Conservation (phyloP, 352 stramenopile species). For the Globisporangium lucens region DNA sequence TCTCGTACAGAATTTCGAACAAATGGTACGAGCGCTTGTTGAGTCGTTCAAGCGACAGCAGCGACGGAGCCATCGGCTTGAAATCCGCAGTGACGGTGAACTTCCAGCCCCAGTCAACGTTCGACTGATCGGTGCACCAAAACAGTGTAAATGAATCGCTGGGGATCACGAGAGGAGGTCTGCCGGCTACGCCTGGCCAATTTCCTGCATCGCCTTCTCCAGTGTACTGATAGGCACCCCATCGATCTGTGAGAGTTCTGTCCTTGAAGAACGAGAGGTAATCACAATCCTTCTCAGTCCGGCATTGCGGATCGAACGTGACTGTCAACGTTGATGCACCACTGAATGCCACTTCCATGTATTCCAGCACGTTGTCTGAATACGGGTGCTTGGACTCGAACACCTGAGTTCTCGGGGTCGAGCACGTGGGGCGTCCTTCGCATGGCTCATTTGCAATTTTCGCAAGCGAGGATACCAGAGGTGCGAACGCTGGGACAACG, state of each 20-base stretch:
- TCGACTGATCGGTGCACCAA: slow-evolving; percentile 83
- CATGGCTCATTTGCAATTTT: slow-evolving; percentile 43
- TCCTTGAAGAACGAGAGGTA: slow-evolving; percentile 88
- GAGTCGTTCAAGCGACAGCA: slow-evolving; percentile 54
- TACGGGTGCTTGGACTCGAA: slow-evolving; percentile 89
- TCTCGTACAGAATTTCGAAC: slow-evolving; percentile 72
- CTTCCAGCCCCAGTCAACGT: slow-evolving; percentile 89
- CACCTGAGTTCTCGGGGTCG: slow-evolving; percentile 46
- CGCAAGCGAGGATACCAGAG: slow-evolving; percentile 32
- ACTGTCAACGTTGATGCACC: slow-evolving; percentile 60
- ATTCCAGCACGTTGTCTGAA: slow-evolving; percentile 70
- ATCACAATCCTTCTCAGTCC: slow-evolving; percentile 70
- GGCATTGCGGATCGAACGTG: slow-evolving; percentile 65
- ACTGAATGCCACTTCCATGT: slow-evolving; percentile 76
- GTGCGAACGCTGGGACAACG: slow-evolving; percentile 13
- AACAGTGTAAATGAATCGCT: slow-evolving; percentile 77
- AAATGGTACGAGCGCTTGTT: slow-evolving; percentile 56
- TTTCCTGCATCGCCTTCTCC: slow-evolving; percentile 67
- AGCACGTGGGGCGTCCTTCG: slow-evolving; percentile 46
- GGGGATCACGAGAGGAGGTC: slow-evolving; percentile 66
- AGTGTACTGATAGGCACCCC: slow-evolving; percentile 64
- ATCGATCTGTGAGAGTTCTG: slow-evolving; percentile 56
- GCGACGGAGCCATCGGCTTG: slow-evolving; percentile 33
- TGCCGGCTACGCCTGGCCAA: slow-evolving; percentile 68
- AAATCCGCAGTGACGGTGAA: slow-evolving; percentile 75